Base-by-base conservation (phyloP, 202 grass and related monocot genomes). In the Brachypodium distachyon region DNA sequence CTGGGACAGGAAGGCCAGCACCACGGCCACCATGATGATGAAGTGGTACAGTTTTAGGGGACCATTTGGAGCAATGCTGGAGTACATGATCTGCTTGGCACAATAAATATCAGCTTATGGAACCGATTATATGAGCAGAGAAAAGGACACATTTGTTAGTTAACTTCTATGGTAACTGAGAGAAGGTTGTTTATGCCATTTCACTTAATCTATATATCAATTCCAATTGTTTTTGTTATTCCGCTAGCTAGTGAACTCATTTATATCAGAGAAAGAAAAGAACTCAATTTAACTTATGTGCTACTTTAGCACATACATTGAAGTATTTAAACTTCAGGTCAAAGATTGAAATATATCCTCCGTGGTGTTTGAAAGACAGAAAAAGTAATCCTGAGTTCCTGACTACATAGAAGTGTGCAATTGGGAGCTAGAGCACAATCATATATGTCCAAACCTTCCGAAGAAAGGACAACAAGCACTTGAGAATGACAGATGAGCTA, bases 31-130 rank as follows among this genome's bases (percentile, higher is more conserved):
- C 52, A 94, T 83, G 66, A 98, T 90, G 77, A 98, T 81, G 77
- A 98, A 98, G 60, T 98, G 95, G 74, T 98, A 94, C 40, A 98
- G 80, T 77, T 83, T 98, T 41, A 98, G 23, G 18, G 82, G 77
- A 23, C 95, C 95, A 63, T 94, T 28, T 7, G 95, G 89, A 46
- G 81, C 83, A 41, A 98, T 59, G 44, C 84, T 89, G 4, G 80
- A 85, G 73, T 98, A 98, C 89, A 98, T 92, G n/a, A 98, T 98
- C 95, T 98, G 85, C 52, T 70, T 51, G 23, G 33, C 64, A 44
- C 34, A 63, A 87, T 21, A 69, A 83, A 47, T 21, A 40, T 79
- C 61, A 88, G 52, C 36, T 74, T 52, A 81, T 28, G 9, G 25
- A 75, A 38, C 5, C 26, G 18, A 73, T 34, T 42, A 63, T 43